Evolutionary conservation across 805 yeast species (phyloP).

Genomic region (Jamesozyma hellenica): DNA sequence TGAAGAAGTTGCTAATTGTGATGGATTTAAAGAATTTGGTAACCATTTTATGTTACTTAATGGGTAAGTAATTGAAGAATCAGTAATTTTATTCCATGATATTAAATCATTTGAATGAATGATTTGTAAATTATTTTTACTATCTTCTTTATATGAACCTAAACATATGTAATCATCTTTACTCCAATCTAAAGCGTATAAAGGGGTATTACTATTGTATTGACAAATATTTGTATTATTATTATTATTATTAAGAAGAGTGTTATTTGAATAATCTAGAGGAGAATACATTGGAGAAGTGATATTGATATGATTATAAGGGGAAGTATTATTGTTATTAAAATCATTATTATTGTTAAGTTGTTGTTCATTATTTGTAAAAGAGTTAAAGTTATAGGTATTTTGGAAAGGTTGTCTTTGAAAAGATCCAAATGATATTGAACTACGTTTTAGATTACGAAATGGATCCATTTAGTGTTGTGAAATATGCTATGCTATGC

Average conservation of each 20-base stretch:
- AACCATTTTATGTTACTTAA: conserved; percentile 28
- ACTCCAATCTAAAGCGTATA: conserved; percentile 29
- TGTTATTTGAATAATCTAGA: conserved; percentile 16
- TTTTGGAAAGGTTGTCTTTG: conserved; percentile 14
- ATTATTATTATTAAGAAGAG: neutral
- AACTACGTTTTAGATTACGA: conserved; percentile 24
- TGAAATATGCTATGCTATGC: too few species aligned
- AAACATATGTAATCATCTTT: conserved; percentile 24
- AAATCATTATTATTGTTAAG: conserved; percentile 3
- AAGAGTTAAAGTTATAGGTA: conserved; percentile 1
- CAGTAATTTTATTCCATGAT: conserved; percentile 58
- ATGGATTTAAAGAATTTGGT: conserved; percentile 21
- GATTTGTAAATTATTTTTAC: conserved; percentile 54
- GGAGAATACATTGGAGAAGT: conserved; percentile 28
- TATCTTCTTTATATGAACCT: conserved; percentile 65
- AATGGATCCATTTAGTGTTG: conserved; percentile 17
- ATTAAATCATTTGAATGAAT: conserved; percentile 41
- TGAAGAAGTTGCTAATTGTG: conserved; percentile 29
- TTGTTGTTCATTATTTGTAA: conserved; percentile 1
- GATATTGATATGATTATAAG: conserved; percentile 1
- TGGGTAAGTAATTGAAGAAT: conserved; percentile 25
- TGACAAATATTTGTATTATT: conserved; percentile 12
- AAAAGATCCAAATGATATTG: conserved; percentile 23
- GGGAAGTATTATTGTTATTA: conserved; percentile 5
- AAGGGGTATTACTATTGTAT: conserved; percentile 22